Evolutionary conservation across 768 basidiomycete genomes (phyloP).

Genomic region (Podaxis pistillaris): DNA sequence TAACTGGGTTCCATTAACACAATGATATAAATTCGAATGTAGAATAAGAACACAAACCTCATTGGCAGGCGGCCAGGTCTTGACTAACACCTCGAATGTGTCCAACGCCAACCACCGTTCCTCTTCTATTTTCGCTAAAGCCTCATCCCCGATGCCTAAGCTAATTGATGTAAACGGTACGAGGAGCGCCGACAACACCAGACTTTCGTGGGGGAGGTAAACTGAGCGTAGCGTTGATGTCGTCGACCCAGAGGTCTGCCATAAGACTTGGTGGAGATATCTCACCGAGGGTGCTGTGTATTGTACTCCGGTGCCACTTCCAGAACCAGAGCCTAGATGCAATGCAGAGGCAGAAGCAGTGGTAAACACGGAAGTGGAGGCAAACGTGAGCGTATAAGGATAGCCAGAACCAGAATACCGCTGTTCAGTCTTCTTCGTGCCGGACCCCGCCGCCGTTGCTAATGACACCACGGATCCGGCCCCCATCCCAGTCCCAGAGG

Average conservation of each 20-base stretch:
- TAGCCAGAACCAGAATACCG: background rate
- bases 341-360: constrained; percentile 31
- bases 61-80: constrained; percentile 54
- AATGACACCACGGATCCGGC: background rate
- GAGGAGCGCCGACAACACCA: constrained; percentile 59
- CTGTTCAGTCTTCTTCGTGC: background rate
- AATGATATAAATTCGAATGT: constrained; percentile 32
- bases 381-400: background rate
- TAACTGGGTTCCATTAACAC: no score
- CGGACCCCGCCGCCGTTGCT: background rate
- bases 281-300: constrained; percentile 35
- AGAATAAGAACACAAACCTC: constrained; percentile 41
- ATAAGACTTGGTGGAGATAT: constrained; percentile 43
- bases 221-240: constrained; percentile 24
- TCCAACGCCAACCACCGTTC: constrained; percentile 60
- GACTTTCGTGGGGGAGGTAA: constrained; percentile 53
- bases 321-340: constrained; percentile 40
- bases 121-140: constrained; percentile 34
- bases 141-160: constrained; percentile 22
- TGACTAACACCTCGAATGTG: constrained; percentile 55
- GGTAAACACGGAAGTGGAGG: background rate
- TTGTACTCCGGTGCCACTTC: background rate
- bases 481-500: background rate
- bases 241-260: constrained; percentile 40
- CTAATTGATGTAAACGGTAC: constrained; percentile 49